These are phyloP conservation scores for Clarkia xantiana DNA, from an alignment of 345 rosid species.

Conservation along the genomic window DNA sequence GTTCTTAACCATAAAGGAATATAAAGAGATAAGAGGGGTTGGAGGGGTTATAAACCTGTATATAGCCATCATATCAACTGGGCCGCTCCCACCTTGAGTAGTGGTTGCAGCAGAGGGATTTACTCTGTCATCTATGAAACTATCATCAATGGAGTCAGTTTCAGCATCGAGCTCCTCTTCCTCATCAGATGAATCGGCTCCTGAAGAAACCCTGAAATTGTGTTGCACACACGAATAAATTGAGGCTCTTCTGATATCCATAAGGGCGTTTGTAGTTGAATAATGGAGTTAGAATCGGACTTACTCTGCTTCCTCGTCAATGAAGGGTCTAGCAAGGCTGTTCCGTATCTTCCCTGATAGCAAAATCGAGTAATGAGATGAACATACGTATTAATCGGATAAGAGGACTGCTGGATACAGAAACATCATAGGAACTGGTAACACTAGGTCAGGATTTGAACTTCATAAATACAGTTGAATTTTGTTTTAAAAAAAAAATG, in stretches of 20 bases:
- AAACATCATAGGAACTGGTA: not conserved
- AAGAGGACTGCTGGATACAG: too few relatives aligned
- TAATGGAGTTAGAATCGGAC: constrained; percentile 10
- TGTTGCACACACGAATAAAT: not conserved
- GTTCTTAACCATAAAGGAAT: too few relatives aligned
- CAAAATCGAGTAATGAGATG: constrained; percentile 8
- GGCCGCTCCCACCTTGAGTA: constrained; percentile 40
- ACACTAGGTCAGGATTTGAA: too few relatives aligned
- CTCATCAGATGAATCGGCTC: constrained; percentile 43
- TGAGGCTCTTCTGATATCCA: too few relatives aligned
- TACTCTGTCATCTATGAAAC: constrained; percentile 77
- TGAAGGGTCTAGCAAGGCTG: constrained; percentile 28
- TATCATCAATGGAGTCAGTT: constrained; percentile 41
- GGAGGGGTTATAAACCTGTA: constrained; percentile 49
- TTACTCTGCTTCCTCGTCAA: constrained; percentile 90
- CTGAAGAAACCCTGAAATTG: constrained; percentile 56
- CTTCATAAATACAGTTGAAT: not conserved
- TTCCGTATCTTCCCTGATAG: constrained; percentile 42
- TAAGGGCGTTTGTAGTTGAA: too few relatives aligned
- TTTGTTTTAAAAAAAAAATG: too few relatives aligned
- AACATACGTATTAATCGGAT: too few relatives aligned
- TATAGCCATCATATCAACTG: constrained; percentile 75
- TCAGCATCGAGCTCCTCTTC: constrained; percentile 47
- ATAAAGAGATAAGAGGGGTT: constrained; percentile 8
- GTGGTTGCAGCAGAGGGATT: constrained; percentile 37